Evolutionary conservation across 805 yeast genomes (phyloP).

Genomic region (Schwanniomyces occidentalis): DNA sequence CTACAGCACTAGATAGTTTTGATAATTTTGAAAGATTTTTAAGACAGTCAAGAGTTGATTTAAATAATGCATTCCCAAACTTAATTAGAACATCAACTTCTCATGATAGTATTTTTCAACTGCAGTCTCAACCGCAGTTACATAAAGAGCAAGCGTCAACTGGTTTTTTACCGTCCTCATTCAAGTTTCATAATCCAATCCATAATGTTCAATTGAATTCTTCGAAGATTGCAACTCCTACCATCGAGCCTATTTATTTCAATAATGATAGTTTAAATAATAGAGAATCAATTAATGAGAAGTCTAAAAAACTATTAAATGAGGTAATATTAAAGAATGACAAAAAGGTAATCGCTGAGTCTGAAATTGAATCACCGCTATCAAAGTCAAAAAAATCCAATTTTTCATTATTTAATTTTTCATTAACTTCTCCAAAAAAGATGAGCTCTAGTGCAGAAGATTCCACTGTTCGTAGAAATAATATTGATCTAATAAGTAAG

Average conservation of each 20-base stretch:
- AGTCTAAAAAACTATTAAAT: constrained; percentile 15
- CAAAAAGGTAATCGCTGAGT: constrained; percentile 1
- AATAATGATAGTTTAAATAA: constrained; percentile 5
- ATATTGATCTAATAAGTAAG: constrained; percentile 23
- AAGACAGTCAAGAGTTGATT: constrained; percentile 33
- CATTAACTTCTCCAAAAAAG: constrained; percentile 20
- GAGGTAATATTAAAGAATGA: constrained; percentile 16
- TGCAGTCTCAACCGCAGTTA: constrained; percentile 3
- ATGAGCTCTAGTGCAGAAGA: constrained; percentile 2
- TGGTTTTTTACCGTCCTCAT: no score
- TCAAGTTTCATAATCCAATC: constrained; percentile 40
- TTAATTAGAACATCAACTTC: constrained; percentile 24
- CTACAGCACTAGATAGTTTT: constrained; percentile 12
- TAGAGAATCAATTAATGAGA: constrained; percentile 7
- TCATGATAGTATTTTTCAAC: constrained; percentile 22
- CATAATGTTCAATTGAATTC: constrained; percentile 21
- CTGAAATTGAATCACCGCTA: constrained; percentile 4
- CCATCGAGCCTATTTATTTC: constrained; percentile 32
- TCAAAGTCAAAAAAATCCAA: constrained; percentile 9
- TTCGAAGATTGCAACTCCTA: constrained; percentile 23
- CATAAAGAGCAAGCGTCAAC: no score
- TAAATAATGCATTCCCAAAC: constrained; percentile 29
- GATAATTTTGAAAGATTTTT: constrained; percentile 33
- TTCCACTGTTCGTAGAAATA: constrained; percentile 12
- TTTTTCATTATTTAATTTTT: constrained; percentile 17